These are phyloP conservation scores for Calonectria montana DNA, from an alignment of 2,329 filamentous ascomycete species.

Conservation along the genomic window DNA sequence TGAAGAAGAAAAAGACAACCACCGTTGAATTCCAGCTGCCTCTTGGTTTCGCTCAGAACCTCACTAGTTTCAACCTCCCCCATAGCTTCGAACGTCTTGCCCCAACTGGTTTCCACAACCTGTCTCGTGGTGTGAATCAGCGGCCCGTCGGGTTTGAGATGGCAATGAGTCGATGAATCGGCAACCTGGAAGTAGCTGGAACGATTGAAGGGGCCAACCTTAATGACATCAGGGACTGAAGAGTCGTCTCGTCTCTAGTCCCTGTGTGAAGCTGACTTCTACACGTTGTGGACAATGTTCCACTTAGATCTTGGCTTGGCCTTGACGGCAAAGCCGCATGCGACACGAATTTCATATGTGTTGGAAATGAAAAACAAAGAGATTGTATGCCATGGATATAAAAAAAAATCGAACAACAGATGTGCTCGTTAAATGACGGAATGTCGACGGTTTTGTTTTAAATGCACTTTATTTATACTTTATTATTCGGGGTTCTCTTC, in stretches of 20 bases:
- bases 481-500: not conserved
- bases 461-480: not conserved
- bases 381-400: constrained; percentile 2
- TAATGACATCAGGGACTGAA: not conserved
- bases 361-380: not conserved
- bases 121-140: not conserved
- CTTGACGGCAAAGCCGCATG: not conserved
- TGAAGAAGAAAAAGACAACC: not conserved
- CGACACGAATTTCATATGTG: constrained; percentile 3
- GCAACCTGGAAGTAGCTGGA: not conserved
- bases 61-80: not conserved
- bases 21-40: not conserved
- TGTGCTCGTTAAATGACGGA: not conserved
- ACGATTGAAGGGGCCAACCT: not conserved
- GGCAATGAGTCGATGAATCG: constrained; percentile 3
- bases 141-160: constrained; percentile 1
- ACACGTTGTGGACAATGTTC: not conserved
- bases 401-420: not conserved
- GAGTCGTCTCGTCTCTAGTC: not conserved
- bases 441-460: not conserved
- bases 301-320: not conserved
- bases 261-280: not conserved
- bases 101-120: not conserved
- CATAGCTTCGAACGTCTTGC: not conserved
- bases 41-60: not conserved